Percentiles rank a stretch among this genome's conserved stretches.
phyloP scores from a whole-genome alignment of 129 eudicot genomes.

The Chrysanthemum lavandulifolium region DNA sequence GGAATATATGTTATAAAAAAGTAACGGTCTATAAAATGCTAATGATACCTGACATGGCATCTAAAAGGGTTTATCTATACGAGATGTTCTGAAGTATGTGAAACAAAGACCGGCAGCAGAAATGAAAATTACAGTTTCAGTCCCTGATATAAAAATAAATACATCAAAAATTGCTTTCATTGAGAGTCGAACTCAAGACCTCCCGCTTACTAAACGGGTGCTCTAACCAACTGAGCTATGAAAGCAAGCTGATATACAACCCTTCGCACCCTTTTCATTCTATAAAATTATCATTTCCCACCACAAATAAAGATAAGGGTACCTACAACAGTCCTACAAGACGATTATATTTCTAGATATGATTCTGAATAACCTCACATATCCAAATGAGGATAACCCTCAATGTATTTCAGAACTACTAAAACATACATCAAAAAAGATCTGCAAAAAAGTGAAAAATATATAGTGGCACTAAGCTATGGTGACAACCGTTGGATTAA shows the following conservation, averaged over 20 bases:
- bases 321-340: constrained; percentile 1
- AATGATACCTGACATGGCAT: neutral
- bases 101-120: neutral
- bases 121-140: neutral
- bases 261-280: neutral
- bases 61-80: neutral
- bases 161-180: constrained; percentile 32
- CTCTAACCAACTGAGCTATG: constrained; percentile 93
- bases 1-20: too few relatives aligned
- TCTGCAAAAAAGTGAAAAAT: too few relatives aligned
- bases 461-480: constrained; percentile 16
- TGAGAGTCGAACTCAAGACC: constrained; percentile 99
- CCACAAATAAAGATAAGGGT: constrained; percentile 12
- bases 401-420: constrained; percentile 17
- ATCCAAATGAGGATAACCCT: constrained; percentile 1
- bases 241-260: constrained; percentile 20
- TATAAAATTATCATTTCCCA: constrained; percentile 5
- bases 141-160: neutral
- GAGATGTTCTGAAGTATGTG: neutral
- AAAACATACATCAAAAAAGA: constrained; percentile 19
- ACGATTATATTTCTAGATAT: constrained; percentile 15
- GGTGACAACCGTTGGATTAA: constrained; percentile 30
- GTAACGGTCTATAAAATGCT: neutral
- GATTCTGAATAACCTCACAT: constrained; percentile 9
- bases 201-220: constrained; percentile 99